Conservation (phyloP, 1,284 basidiomycete species). For the Peniophora sp. region DNA sequence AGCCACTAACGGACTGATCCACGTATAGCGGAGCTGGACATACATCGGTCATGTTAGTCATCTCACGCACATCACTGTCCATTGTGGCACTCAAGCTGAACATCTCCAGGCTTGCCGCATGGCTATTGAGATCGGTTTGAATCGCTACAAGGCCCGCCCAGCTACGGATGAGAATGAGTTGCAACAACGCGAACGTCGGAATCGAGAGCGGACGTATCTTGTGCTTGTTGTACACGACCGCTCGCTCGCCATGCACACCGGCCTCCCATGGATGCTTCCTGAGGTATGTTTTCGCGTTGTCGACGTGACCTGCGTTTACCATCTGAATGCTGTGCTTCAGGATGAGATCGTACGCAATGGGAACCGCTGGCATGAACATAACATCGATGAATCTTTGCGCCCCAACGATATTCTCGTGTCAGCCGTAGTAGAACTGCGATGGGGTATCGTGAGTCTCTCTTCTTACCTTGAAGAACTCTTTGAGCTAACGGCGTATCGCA, state of each 20-base stretch:
- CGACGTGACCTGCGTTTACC: background rate
- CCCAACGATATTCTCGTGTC: conserved; percentile 75
- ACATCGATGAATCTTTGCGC: conserved; percentile 37
- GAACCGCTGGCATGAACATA: conserved; percentile 59
- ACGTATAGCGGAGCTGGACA: conserved; percentile 66
- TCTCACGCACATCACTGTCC: conserved; percentile 10
- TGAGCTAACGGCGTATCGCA: conserved; percentile 5
- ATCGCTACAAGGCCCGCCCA: conserved; percentile 51
- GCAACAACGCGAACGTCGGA: conserved; percentile 65
- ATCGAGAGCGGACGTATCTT: conserved; percentile 75
- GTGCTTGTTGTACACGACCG: conserved; percentile 79
- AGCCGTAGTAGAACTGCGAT: conserved; percentile 66
- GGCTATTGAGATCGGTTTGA: conserved; percentile 76
- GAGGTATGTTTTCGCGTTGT: conserved; percentile 31
- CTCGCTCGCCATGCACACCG: conserved; percentile 75
- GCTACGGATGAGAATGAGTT: conserved; percentile 51
- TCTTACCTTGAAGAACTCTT: conserved; percentile 4
- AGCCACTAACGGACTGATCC: background rate
- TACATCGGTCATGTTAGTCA: conserved; percentile 71
- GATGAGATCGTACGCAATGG: conserved; percentile 66
- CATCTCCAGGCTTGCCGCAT: conserved; percentile 73
- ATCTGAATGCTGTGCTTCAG: conserved; percentile 10
- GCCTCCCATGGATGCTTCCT: conserved; percentile 77
- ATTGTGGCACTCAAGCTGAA: conserved; percentile 5
- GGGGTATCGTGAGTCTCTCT: conserved; percentile 52